Evolutionary conservation across 495 filamentous ascomycete genomes (phyloP), one percentile per base, ranked within the genome.

Genomic region (Viridothelium virens): DNA sequence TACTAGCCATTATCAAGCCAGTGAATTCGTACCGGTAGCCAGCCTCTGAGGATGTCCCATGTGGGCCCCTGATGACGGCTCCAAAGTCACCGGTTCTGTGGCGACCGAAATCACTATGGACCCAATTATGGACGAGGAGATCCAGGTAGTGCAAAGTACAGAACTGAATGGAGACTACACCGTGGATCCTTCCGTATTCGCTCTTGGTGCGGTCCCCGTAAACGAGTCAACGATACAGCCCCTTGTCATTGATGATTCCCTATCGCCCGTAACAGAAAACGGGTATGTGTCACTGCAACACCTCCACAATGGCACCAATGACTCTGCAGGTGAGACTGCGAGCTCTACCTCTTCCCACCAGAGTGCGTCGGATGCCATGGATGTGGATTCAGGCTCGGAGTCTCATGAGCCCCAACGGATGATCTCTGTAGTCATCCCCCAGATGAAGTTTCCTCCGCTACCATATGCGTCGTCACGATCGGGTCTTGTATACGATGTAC

Each of bases 401-500:
- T 31, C 6, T 18, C 53, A 59, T 33, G 53, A 59, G 5, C 31
- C 53, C 11, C 11, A 31, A 36, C 11, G 31, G 18, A 34, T 59
- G 53, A 31, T 59, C 6, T 59, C 53, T 7, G 68, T 75, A 14
- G 63, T 68, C 1, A 62, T 72, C 10, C 66, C 69, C 25, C 25
- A 61, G 34, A 33, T 56, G 31, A 73, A 70, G 56, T 70, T 65
- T 39, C 12, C 14, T 2, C 18, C 70, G 3, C 69, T 79, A 4
- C 76, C 74, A 1, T 78, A 77, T 62, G 65, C 75, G 0, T 75
- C 74, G 16, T 62, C 67, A 71, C 79, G 36, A 69, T 91, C 59
- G 77, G 90, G 3, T 89, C 90, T 7, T 87, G 95, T 44, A 82
- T 98, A 97, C 74, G 94, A 98, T 78, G 83, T 85, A 34, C 85